Evolutionary conservation across 2,329 filamentous ascomycete species (phyloP).

Genomic region (Cytospora leucostoma): DNA sequence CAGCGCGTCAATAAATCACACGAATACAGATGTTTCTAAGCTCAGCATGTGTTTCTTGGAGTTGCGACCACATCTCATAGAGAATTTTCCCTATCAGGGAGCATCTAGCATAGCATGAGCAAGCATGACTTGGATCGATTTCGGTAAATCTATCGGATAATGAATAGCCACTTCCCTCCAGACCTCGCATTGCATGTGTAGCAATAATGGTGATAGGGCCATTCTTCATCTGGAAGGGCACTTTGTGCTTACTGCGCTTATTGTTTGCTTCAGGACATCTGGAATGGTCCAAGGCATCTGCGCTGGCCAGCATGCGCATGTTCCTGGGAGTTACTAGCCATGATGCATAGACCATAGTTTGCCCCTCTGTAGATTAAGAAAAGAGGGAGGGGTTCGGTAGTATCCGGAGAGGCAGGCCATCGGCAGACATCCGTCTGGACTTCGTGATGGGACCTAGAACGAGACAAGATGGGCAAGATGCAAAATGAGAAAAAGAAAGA

Average conservation of each 20-base stretch:
- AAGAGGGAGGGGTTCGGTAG: too few relatives aligned
- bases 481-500: background rate
- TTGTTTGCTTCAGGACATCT: background rate
- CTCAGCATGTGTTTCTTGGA: constrained; percentile 7
- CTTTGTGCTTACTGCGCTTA: background rate
- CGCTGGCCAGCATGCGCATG: background rate
- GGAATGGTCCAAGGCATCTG: background rate
- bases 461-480: too few relatives aligned
- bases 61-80: background rate
- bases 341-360: too few relatives aligned
- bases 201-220: background rate
- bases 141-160: constrained; percentile 16
- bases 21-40: background rate
- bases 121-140: constrained; percentile 25
- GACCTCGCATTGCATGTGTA: background rate
- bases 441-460: too few relatives aligned
- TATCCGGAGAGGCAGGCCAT: too few relatives aligned
- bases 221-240: background rate
- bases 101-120: constrained; percentile 27
- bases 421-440: too few relatives aligned
- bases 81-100: constrained; percentile 1
- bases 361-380: too few relatives aligned
- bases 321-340: too few relatives aligned
- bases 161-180: background rate
- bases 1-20: background rate